Conservation (phyloP, 192 early-diverging fungal genomes). For the Coemansia erecta region DNA sequence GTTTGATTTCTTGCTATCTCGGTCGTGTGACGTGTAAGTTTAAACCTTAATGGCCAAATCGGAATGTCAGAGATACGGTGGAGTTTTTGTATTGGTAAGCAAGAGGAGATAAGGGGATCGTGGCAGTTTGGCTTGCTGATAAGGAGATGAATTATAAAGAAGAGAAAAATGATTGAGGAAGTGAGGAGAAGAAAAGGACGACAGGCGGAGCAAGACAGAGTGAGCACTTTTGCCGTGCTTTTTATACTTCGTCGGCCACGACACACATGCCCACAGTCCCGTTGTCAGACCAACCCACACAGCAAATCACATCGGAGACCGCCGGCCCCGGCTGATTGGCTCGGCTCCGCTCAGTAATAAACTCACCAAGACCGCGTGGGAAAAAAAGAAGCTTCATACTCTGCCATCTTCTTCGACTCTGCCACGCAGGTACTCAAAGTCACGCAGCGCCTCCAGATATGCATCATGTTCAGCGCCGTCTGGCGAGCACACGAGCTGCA, state of each 20-base stretch:
- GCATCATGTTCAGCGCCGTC: constrained; percentile 1
- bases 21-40: too few relatives aligned
- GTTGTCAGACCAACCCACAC: background rate
- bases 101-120: constrained; percentile 1
- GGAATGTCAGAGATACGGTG: constrained; percentile 6
- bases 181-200: too few relatives aligned
- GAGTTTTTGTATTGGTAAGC: constrained; percentile 22
- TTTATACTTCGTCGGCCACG: too few relatives aligned
- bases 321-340: background rate
- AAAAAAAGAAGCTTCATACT: background rate
- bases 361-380: background rate
- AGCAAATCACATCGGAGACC: constrained; percentile 2
- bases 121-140: background rate
- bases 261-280: too few relatives aligned
- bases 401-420: background rate
- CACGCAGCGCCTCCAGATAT: constrained; percentile 18
- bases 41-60: background rate
- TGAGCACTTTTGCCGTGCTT: too few relatives aligned
- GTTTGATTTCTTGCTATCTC: too few relatives aligned
- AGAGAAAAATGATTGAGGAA: background rate
- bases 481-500: constrained; percentile 20
- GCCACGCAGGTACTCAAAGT: constrained; percentile 35
- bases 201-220: background rate
- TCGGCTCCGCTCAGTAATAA: background rate
- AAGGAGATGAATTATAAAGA: background rate